Conservation (phyloP, 148 eudicot species). For the Persicaria maculosa region DNA sequence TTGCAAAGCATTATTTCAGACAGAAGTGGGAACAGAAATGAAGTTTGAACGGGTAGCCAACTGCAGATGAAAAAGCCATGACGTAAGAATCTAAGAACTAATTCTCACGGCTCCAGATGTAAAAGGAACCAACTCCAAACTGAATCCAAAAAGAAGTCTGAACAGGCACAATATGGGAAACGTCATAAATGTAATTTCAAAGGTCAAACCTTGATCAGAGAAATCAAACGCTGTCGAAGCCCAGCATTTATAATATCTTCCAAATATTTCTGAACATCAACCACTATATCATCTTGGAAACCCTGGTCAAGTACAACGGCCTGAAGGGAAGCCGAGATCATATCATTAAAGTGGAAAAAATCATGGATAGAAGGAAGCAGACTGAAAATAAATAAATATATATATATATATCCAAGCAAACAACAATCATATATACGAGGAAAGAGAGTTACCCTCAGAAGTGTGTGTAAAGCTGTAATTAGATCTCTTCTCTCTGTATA, state of each 20-base stretch:
- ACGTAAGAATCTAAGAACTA: not conserved
- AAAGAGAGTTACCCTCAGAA: conserved; percentile 56
- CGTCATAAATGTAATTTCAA: not conserved
- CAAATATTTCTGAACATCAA: conserved; percentile 71
- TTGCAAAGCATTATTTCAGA: not conserved
- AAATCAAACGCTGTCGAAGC: conserved; percentile 64
- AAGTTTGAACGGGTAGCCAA: not conserved
- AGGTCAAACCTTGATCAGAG: conserved; percentile 64
- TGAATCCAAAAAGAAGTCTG: conserved; percentile 3
- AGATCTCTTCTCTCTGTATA: conserved; percentile 95
- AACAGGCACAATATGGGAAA: not conserved
- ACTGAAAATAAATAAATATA: not conserved
- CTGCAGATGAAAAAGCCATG: too few relatives aligned
- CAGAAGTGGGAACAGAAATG: not conserved
- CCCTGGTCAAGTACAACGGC: conserved; percentile 96
- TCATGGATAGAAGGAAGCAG: not conserved
- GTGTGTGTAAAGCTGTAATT: conserved; percentile 71
- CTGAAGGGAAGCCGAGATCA: conserved; percentile 27
- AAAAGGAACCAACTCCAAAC: conserved; percentile 2
- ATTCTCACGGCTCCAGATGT: not conserved
- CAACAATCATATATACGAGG: not conserved
- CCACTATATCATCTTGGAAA: conserved; percentile 66
- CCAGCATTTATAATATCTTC: conserved; percentile 76
- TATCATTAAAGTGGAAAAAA: not conserved
- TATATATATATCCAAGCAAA: not conserved